A percentile compares a stretch with the other conserved stretches of the same genome.
Conservation (phyloP, 2,329 filamentous ascomycete species). For the Furcasterigmium furcatum region DNA sequence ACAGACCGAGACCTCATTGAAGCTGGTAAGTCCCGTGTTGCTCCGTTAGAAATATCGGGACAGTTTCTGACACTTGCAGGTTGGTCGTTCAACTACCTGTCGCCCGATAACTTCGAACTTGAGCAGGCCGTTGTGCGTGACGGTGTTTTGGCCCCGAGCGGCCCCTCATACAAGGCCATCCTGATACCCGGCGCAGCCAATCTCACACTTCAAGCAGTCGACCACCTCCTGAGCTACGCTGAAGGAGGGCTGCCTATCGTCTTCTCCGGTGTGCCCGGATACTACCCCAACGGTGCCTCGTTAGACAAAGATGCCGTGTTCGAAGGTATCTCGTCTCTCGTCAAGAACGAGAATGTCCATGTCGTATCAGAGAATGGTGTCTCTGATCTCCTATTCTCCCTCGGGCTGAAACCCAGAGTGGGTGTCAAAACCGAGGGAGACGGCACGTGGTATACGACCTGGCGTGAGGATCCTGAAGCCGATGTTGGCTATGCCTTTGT, state of each 20-base stretch:
- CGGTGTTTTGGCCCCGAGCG: conserved; percentile 30
- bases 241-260: conserved; percentile 36
- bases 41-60: too few species aligned
- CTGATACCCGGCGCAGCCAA: conserved; percentile 30
- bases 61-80: too few species aligned
- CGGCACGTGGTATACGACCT: conserved; percentile 6
- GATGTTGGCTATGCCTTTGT: conserved; percentile 4
- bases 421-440: neutral
- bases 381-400: neutral
- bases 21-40: neutral
- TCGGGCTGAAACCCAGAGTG: conserved; percentile 3
- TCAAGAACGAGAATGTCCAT: too few species aligned
- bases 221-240: conserved; percentile 28
- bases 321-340: neutral
- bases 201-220: conserved; percentile 27
- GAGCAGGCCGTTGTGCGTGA: conserved; percentile 30
- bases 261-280: conserved; percentile 17
- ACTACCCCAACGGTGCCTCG: conserved; percentile 1
- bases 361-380: neutral
- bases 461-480: conserved; percentile 1
- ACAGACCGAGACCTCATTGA: conserved; percentile 25
- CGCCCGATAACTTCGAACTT: conserved; percentile 37
- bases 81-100: conserved; percentile 40
- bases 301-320: neutral
- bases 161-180: conserved; percentile 38